phyloP scores from a whole-genome alignment of 495 filamentous ascomycete species.

The Penicillium simplicissimum region DNA sequence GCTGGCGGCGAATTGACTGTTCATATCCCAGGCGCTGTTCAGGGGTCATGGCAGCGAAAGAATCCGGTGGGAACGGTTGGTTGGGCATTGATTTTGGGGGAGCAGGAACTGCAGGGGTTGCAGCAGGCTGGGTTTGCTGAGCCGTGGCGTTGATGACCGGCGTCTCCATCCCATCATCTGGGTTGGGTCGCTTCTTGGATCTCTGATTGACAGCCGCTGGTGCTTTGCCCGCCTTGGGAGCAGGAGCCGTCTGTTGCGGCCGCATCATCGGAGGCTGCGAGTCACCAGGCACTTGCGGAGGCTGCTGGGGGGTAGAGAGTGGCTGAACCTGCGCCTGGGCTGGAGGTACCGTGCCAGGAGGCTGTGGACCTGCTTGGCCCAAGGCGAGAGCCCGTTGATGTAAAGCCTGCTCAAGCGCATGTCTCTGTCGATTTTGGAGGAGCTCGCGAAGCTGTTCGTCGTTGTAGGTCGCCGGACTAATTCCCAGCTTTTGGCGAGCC shows the following conservation, averaged over 20 bases:
- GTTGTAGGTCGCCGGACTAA: conserved; percentile 37
- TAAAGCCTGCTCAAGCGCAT: conserved; percentile 33
- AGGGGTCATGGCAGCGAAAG: conserved; percentile 52
- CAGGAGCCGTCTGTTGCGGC: conserved; percentile 23
- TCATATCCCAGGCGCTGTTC: conserved; percentile 52
- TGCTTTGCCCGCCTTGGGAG: conserved; percentile 31
- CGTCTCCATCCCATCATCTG: conserved; percentile 61
- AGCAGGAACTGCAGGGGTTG: conserved; percentile 29
- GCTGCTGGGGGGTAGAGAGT: conserved; percentile 27
- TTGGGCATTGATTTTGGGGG: conserved; percentile 32
- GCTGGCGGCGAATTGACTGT: conserved; percentile 37
- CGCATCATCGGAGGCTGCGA: conserved; percentile 25
- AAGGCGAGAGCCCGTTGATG: conserved; percentile 33
- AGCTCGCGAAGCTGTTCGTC: conserved; percentile 58
- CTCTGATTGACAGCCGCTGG: conserved; percentile 33
- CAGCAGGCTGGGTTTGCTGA: conserved; percentile 35
- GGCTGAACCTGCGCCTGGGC: conserved; percentile 26
- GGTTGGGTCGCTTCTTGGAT: conserved; percentile 58
- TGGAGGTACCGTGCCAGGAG: conserved; percentile 30
- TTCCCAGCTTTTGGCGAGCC: conserved; percentile 43
- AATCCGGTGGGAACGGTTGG: conserved; percentile 45
- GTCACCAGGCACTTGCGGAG: conserved; percentile 7
- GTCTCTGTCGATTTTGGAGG: conserved; percentile 40
- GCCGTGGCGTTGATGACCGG: conserved; percentile 42
- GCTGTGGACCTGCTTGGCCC: conserved; percentile 41